Evolutionary conservation across 2,329 filamentous ascomycete genomes (phyloP).

Genomic region (Xylaria sp.): DNA sequence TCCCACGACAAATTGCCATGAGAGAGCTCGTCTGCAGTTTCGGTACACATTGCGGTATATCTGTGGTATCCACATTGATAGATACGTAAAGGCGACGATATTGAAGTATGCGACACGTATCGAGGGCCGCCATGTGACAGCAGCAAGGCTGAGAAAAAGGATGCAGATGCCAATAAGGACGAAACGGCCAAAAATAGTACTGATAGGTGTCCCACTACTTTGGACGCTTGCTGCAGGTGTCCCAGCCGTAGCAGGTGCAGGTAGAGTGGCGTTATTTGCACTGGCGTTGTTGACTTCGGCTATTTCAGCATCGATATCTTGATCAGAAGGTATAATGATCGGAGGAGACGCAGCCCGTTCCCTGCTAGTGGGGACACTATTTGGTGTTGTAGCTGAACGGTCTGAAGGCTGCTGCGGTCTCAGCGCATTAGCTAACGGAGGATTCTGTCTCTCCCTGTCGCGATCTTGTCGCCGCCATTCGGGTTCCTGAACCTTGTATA

Average conservation of each 20-base stretch:
- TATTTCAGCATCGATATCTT: constrained; percentile 72
- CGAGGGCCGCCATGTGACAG: constrained; percentile 68
- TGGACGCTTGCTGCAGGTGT: constrained; percentile 45
- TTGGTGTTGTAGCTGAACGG: constrained; percentile 37
- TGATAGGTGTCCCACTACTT: constrained; percentile 57
- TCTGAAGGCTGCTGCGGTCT: constrained; percentile 38
- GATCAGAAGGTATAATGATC: constrained; percentile 71
- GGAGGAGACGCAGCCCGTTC: constrained; percentile 53
- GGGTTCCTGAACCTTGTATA: constrained; percentile 70
- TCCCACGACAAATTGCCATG: constrained; percentile 89
- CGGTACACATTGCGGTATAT: constrained; percentile 90
- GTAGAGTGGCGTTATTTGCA: constrained; percentile 46
- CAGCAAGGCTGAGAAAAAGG: constrained; percentile 69
- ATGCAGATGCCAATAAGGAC: constrained; percentile 66
- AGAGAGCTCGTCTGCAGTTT: constrained; percentile 90
- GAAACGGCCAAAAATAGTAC: constrained; percentile 67
- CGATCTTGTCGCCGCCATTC: constrained; percentile 60
- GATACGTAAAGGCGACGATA: constrained; percentile 75
- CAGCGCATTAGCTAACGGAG: constrained; percentile 41
- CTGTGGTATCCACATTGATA: constrained; percentile 93
- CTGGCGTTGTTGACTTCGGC: constrained; percentile 52
- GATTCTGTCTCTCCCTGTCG: constrained; percentile 48
- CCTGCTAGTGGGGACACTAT: constrained; percentile 40
- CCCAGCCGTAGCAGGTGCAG: constrained; percentile 46
- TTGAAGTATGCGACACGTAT: constrained; percentile 70